A percentile compares a stretch with the other conserved stretches of the same genome.
These are phyloP conservation scores for Camellia lanceoleosa DNA, from an alignment of 148 eudicot genomes.

Conservation along the genomic window DNA sequence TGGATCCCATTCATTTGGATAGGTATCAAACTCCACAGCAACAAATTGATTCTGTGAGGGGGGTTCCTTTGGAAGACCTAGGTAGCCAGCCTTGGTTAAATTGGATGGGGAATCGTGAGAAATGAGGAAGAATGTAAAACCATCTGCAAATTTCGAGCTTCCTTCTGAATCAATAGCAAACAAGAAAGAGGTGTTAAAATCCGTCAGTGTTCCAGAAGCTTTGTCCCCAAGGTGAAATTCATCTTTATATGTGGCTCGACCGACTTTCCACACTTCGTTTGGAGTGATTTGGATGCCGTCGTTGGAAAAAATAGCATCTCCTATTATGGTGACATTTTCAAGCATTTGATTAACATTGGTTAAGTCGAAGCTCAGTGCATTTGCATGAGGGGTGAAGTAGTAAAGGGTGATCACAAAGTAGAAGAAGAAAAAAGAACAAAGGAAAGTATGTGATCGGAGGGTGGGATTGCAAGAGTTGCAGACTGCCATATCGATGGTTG, in stretches of 20 bases:
- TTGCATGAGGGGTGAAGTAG: no score
- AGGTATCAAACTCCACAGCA: constrained; percentile 22
- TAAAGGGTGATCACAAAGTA: no score
- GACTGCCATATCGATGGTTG: no score
- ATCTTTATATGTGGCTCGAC: constrained; percentile 12
- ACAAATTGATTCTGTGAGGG: neutral
- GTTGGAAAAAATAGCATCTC: constrained; percentile 13
- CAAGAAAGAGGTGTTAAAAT: constrained; percentile 8
- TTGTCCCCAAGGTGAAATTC: constrained; percentile 20
- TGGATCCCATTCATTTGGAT: neutral
- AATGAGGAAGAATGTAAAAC: neutral
- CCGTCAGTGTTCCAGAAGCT: neutral
- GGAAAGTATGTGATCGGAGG: no score
- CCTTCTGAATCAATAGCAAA: constrained; percentile 13
- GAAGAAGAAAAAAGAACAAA: no score
- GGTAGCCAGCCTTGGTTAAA: neutral
- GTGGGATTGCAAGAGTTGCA: no score
- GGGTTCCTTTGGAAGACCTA: neutral
- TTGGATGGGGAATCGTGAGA: neutral
- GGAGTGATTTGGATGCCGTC: constrained; percentile 19
- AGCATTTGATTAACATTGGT: neutral
- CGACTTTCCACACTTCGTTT: neutral
- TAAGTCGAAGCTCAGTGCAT: constrained; percentile 3
- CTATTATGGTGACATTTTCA: neutral
- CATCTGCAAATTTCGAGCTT: neutral